These are phyloP conservation scores for Coffea canephora DNA, from an alignment of 257 asterid species.

Conservation along the genomic window DNA sequence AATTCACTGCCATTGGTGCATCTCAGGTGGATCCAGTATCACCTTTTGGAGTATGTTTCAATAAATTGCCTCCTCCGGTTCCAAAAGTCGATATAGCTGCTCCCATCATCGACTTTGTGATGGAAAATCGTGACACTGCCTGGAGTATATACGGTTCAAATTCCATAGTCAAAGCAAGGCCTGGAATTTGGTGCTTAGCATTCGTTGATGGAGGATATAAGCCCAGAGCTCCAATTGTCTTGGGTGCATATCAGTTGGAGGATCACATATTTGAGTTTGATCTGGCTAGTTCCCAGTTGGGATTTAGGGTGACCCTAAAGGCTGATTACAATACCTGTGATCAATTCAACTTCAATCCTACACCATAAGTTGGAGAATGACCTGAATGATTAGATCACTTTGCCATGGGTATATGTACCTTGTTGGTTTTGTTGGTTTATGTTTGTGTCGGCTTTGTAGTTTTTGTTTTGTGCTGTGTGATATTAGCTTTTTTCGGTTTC, in stretches of 20 bases:
- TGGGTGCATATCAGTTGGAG: slow-evolving; percentile 36
- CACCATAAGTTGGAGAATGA: background rate
- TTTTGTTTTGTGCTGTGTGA: background rate
- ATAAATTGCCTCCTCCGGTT: slow-evolving; percentile 18
- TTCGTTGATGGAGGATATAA: slow-evolving; percentile 37
- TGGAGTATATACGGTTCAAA: slow-evolving; percentile 32
- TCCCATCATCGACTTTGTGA: slow-evolving; percentile 40
- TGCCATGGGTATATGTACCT: background rate
- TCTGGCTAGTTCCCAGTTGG: slow-evolving; percentile 26
- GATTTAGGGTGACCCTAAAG: slow-evolving; percentile 17
- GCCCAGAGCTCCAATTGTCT: slow-evolving; percentile 27
- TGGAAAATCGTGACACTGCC: slow-evolving; percentile 25
- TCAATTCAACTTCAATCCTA: slow-evolving; percentile 24
- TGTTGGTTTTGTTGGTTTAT: background rate
- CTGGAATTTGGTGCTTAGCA: slow-evolving; percentile 32
- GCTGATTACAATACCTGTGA: slow-evolving; percentile 22
- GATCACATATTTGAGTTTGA: slow-evolving; percentile 36
- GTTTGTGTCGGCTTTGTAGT: background rate
- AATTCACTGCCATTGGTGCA: slow-evolving; percentile 23
- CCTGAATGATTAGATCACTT: background rate
- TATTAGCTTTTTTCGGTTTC: background rate
- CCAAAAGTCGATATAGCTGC: slow-evolving; percentile 21
- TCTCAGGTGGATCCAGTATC: slow-evolving; percentile 29
- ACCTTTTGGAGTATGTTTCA: slow-evolving; percentile 48
- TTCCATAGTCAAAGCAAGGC: slow-evolving; percentile 26